phyloP scores from a whole-genome alignment of 192 early-diverging fungal species.

The Gorgonomyces haynaldii region DNA sequence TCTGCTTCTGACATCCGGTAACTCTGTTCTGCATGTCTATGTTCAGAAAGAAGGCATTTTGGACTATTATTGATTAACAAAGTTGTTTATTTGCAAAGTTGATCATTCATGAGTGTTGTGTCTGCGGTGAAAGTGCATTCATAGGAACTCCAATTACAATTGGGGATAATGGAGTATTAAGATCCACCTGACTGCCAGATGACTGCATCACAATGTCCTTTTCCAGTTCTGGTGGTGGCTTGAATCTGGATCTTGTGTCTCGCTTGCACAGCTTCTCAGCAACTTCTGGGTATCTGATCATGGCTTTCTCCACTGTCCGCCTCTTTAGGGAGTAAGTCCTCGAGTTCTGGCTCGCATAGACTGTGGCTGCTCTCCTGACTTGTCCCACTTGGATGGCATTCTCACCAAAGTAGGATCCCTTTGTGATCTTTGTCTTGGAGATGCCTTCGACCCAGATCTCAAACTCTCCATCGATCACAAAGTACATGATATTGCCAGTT shows the following conservation, averaged over 20 bases:
- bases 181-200: too few relatives aligned
- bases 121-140: too few relatives aligned
- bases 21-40: not conserved
- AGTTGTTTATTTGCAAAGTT: too few relatives aligned
- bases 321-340: slow-evolving; percentile 29
- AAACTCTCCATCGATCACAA: slow-evolving; percentile 32
- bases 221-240: too few relatives aligned
- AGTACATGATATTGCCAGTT: slow-evolving; percentile 43
- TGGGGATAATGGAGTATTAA: too few relatives aligned
- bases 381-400: slow-evolving; percentile 32
- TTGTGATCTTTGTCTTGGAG: slow-evolving; percentile 16
- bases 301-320: slow-evolving; percentile 18
- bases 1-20: not conserved
- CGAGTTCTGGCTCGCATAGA: slow-evolving; percentile 7
- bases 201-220: too few relatives aligned
- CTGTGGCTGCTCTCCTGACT: slow-evolving; percentile 21
- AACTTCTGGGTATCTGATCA: slow-evolving; percentile 24
- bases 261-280: slow-evolving; percentile 21
- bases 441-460: slow-evolving; percentile 29
- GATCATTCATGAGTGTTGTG: too few relatives aligned
- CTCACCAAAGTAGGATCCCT: slow-evolving; percentile 34
- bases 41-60: not conserved
- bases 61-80: too few relatives aligned
- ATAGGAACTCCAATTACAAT: too few relatives aligned
- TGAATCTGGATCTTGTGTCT: too few relatives aligned